Percentiles rank a stretch among this genome's conserved stretches.
phyloP scores from a whole-genome alignment of 2,329 filamentous ascomycete genomes.

The Monascus ruber region DNA sequence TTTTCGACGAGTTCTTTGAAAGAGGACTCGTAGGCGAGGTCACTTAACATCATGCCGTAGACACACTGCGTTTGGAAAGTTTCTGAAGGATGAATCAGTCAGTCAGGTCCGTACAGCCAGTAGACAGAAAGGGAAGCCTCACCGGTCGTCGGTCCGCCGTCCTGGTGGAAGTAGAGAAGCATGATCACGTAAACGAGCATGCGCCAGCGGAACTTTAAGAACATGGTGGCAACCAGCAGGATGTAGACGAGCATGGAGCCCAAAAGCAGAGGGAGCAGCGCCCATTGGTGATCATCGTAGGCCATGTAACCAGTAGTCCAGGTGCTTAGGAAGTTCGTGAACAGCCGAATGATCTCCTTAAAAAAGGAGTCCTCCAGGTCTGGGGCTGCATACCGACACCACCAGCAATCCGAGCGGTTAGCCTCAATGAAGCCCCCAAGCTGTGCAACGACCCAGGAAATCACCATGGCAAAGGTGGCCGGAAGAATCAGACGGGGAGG shows the following conservation, averaged over 20 bases:
- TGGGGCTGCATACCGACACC: slow-evolving; percentile 41
- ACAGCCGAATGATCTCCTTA: slow-evolving; percentile 35
- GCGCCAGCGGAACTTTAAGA: slow-evolving; percentile 38
- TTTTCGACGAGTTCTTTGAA: slow-evolving; percentile 36
- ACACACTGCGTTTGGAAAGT: slow-evolving; percentile 44
- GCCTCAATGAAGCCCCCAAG: slow-evolving; percentile 39
- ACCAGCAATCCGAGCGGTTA: slow-evolving; percentile 38
- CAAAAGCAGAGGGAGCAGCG: slow-evolving; percentile 38
- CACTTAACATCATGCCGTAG: slow-evolving; percentile 42
- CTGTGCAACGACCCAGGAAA: slow-evolving; percentile 40
- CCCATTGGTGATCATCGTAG: slow-evolving; percentile 47
- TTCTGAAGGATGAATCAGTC: slow-evolving; percentile 24
- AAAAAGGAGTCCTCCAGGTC: slow-evolving; percentile 32
- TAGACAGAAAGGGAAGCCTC: slow-evolving; percentile 6
- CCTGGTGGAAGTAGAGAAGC: slow-evolving; percentile 40
- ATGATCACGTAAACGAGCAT: slow-evolving; percentile 36
- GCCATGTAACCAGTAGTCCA: slow-evolving; percentile 43
- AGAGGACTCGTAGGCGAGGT: slow-evolving; percentile 36
- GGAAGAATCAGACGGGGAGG: slow-evolving; percentile 42
- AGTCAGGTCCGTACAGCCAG: neutral
- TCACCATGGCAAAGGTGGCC: slow-evolving; percentile 39
- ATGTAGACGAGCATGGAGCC: slow-evolving; percentile 43
- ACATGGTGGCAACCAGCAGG: slow-evolving; percentile 32
- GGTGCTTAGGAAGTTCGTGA: slow-evolving; percentile 35
- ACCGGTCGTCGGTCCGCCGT: slow-evolving; percentile 37